Conservation (phyloP, 495 filamentous ascomycete species). For the Sporormia fimetaria region DNA sequence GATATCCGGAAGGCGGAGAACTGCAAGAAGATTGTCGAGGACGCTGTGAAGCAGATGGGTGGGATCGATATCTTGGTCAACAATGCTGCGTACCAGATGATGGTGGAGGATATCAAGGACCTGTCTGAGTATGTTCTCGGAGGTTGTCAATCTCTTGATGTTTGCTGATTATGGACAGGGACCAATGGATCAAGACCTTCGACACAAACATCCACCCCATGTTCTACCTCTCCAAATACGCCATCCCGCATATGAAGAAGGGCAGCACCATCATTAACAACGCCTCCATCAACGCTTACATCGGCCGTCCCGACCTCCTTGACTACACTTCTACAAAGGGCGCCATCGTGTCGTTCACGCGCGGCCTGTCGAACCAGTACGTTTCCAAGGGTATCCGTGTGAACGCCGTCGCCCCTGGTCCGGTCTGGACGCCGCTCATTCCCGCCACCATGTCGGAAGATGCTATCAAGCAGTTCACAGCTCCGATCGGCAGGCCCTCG, state of each 20-base stretch:
- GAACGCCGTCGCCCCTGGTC: conserved; percentile 71
- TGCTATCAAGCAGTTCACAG: conserved; percentile 61
- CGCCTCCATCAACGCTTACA: conserved; percentile 70
- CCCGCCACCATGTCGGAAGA: conserved; percentile 62
- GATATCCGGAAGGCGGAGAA: conserved; percentile 54
- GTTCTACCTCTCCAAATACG: conserved; percentile 58
- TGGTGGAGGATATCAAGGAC: conserved; percentile 59
- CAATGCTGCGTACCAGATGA: conserved; percentile 69
- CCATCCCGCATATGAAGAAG: conserved; percentile 60
- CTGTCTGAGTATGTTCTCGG: conserved; percentile 51
- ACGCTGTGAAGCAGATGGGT: conserved; percentile 51
- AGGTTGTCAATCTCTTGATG: neutral
- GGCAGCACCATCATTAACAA: conserved; percentile 78
- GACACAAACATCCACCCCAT: conserved; percentile 35
- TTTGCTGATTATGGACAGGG: conserved; percentile 30
- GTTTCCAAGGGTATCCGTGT: conserved; percentile 63
- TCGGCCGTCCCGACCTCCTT: conserved; percentile 68
- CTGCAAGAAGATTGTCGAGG: conserved; percentile 58
- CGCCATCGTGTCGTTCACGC: conserved; percentile 71
- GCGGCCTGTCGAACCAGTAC: conserved; percentile 66
- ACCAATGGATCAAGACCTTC: conserved; percentile 57
- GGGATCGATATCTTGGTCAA: conserved; percentile 69
- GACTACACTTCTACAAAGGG: conserved; percentile 83
- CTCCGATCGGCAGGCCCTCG: conserved; percentile 67
- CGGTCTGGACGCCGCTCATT: conserved; percentile 78